Conservation (phyloP, 2,329 filamentous ascomycete species). For the Gaeumannomyces sp. region DNA sequence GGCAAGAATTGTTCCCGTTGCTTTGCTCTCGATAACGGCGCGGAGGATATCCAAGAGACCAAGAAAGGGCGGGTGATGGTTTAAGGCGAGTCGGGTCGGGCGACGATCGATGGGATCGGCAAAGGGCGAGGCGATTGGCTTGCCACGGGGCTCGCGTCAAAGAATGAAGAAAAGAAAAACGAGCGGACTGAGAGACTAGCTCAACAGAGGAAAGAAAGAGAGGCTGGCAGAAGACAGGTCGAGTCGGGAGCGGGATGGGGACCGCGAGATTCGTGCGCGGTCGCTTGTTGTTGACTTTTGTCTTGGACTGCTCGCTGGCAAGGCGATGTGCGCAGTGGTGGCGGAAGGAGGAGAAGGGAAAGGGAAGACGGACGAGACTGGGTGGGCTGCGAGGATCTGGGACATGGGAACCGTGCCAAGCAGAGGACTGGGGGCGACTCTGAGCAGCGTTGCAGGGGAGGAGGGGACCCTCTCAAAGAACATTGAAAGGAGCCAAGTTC, state of each 20-base stretch:
- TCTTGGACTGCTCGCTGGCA: conserved; percentile 3
- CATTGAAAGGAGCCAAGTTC: conserved; percentile 2
- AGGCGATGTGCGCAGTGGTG: conserved; percentile 6
- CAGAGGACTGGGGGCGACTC: neutral
- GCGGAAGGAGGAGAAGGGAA: conserved; percentile 14
- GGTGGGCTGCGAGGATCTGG: conserved; percentile 7
- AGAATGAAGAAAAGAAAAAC: neutral
- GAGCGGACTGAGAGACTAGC: conserved; percentile 6
- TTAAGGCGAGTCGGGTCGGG: conserved; percentile 7
- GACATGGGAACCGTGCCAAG: conserved; percentile 5
- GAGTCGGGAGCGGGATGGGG: conserved; percentile 4
- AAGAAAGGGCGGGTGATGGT: conserved; percentile 17
- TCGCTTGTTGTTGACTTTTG: neutral
- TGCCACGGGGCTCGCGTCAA: neutral
- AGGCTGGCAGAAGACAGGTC: conserved; percentile 8
- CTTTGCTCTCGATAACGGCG: conserved; percentile 15
- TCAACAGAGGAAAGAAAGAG: conserved; percentile 6
- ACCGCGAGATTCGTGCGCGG: conserved; percentile 6
- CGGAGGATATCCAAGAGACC: conserved; percentile 21
- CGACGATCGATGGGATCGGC: conserved; percentile 26
- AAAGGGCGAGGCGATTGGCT: conserved; percentile 13
- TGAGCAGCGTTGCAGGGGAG: conserved; percentile 1
- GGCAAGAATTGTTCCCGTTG: neutral
- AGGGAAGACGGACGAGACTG: conserved; percentile 14
- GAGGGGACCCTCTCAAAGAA: conserved; percentile 1